These are phyloP conservation scores for Alloteropsis semialata DNA, from an alignment of 176 grass and related monocot genomes.

Conservation along the genomic window DNA sequence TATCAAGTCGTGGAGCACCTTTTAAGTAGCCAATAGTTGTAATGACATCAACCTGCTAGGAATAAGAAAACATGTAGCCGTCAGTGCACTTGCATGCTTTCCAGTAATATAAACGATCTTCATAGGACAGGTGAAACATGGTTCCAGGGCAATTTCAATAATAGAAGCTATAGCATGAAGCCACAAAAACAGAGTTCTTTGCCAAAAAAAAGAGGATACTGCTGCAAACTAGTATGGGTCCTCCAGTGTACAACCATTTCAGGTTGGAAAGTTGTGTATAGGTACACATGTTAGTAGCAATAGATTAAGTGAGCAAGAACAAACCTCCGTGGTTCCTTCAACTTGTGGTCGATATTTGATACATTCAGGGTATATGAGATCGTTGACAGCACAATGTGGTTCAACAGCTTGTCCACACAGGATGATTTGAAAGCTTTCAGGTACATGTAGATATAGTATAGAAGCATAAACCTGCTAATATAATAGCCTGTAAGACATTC, in stretches of 20 bases:
- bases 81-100: constrained; percentile 16
- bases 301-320: constrained; percentile 9
- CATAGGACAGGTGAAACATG: not conserved
- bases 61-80: constrained; percentile 8
- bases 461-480: constrained; percentile 66
- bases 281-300: not conserved
- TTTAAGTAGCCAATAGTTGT: constrained; percentile 72
- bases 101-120: not conserved
- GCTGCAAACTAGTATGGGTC: not conserved
- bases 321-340: constrained; percentile 48
- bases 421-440: constrained; percentile 51
- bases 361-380: constrained; percentile 61
- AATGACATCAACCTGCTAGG: constrained; percentile 45
- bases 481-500: constrained; percentile 20
- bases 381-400: constrained; percentile 41
- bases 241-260: not conserved
- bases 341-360: constrained; percentile 71
- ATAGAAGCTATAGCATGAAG: not conserved
- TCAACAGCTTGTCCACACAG: constrained; percentile 60
- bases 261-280: not conserved
- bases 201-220: not conserved
- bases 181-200: not conserved
- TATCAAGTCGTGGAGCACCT: constrained; percentile 57
- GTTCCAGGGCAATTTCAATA: not conserved
- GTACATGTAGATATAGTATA: constrained; percentile 68